Percentiles rank a stretch among this genome's conserved stretches.
These are phyloP conservation scores for Cudoniella acicularis DNA, from an alignment of 495 filamentous ascomycete genomes.

Conservation along the genomic window DNA sequence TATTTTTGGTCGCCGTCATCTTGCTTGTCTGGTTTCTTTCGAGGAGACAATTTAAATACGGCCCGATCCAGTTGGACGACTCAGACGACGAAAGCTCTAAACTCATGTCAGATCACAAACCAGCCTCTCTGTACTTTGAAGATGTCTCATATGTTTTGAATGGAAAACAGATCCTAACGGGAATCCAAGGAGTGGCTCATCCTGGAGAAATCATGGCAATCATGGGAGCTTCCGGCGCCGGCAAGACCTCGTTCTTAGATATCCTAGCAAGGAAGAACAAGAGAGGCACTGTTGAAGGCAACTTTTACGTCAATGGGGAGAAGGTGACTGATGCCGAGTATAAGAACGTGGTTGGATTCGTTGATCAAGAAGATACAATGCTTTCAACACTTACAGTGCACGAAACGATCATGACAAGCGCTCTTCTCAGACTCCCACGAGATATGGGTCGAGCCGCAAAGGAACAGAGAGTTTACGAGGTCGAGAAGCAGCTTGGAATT, in stretches of 20 bases:
- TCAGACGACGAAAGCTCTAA: conserved; percentile 85
- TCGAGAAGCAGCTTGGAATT: conserved; percentile 93
- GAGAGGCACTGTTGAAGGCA: conserved; percentile 69
- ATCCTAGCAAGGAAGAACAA: conserved; percentile 98
- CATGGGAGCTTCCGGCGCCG: conserved; percentile 96
- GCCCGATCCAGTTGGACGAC: conserved; percentile 77
- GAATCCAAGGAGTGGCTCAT: conserved; percentile 77
- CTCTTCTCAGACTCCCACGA: conserved; percentile 79
- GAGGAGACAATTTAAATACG: conserved; percentile 64
- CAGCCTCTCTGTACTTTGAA: conserved; percentile 82
- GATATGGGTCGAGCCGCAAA: conserved; percentile 87
- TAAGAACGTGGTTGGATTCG: conserved; percentile 88
- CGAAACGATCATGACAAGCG: conserved; percentile 94
- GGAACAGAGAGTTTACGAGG: conserved; percentile 84
- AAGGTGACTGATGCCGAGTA: conserved; percentile 82
- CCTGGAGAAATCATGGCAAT: conserved; percentile 93
- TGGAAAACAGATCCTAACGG: conserved; percentile 78
- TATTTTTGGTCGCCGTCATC: conserved; percentile 85
- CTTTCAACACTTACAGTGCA: conserved; percentile 95
- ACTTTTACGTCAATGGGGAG: conserved; percentile 94
- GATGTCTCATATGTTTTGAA: conserved; percentile 85
- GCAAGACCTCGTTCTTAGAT: conserved; percentile 96
- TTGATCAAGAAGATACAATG: conserved; percentile 98
- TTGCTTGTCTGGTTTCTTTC: conserved; percentile 87
- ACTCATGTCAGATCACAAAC: conserved; percentile 86